Conservation (phyloP, 352 stramenopile genomes). For the Phytopythium mirpurense region DNA sequence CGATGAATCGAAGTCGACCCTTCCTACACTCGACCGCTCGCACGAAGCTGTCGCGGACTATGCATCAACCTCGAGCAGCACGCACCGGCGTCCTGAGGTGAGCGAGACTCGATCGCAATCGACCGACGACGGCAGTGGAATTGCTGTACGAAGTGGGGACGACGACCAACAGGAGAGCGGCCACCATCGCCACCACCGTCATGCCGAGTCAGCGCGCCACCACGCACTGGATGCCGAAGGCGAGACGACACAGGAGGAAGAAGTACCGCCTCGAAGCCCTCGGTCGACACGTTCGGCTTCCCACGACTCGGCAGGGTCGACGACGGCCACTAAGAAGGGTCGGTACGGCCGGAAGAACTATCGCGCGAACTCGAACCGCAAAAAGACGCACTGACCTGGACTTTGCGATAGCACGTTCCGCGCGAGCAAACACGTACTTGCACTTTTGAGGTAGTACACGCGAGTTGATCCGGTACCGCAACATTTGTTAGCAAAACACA, state of each 20-base stretch:
- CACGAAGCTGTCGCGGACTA: background rate
- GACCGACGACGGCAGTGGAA: background rate
- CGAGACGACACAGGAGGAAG: slow-evolving; percentile 4
- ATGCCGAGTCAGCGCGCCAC: too few species aligned
- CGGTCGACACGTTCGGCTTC: slow-evolving; percentile 19
- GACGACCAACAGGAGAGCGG: background rate
- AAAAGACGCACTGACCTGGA: slow-evolving; percentile 24
- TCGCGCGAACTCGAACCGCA: slow-evolving; percentile 54
- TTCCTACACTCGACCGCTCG: too few species aligned
- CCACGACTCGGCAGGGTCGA: slow-evolving; percentile 15
- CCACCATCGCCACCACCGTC: background rate
- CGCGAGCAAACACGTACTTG: too few species aligned
- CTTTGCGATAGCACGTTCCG: too few species aligned
- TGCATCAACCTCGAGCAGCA: background rate
- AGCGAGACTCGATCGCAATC: background rate
- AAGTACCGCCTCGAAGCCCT: slow-evolving; percentile 11
- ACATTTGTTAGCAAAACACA: background rate
- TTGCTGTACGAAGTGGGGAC: background rate
- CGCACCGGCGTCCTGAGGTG: background rate
- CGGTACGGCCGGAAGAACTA: slow-evolving; percentile 79
- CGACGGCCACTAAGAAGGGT: slow-evolving; percentile 23
- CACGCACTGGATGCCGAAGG: background rate
- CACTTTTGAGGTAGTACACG: too few species aligned
- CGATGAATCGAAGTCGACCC: background rate
- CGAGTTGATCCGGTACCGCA: too few species aligned